Evolutionary conservation across 148 eudicot genomes (phyloP), one percentile per base, ranked within the genome.

Genomic region (Amaranthus cruentus): DNA sequence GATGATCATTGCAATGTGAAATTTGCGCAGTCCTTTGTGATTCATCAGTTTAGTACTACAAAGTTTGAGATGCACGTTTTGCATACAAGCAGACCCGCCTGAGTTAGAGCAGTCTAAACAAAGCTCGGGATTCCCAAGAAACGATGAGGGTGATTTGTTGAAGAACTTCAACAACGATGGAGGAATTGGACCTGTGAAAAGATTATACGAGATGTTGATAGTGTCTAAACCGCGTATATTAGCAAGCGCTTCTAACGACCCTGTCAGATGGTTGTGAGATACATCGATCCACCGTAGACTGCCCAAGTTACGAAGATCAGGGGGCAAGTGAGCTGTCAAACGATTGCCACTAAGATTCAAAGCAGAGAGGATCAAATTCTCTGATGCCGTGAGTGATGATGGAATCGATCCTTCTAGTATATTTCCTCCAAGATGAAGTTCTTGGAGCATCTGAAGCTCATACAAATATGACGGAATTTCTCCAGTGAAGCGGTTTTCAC

Each of bases 161-260:
- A 86, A 56, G 44, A 83, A 76, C 64, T 75, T 76, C 80, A 84
- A 51, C 67, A 91, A 77, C 46, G 66, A 13, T 28, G 71, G 66
- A 3, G 94, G 95, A 11, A 91, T 73, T n/a, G 92, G 85, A 73
- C 97, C 97, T 6, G 79, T 49, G 47, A 91, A 91, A 70, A 53
- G 62, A 77, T 91, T 89, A 72, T 86, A 7, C 7, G 97, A 88
- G 48, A 91, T 81, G 77, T 91, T 83, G 73, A 89, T 46, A 68
- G 62, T 71, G 7, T 66, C 66, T 49, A 91, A 78, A 50, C 89
- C 70, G 68, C 55, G 66, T 68, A 83, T 75, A 53, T 72, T 47
- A 66, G 67, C 75, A 74, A 91, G 72, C 47, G 80, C 59, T 6
- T 76, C 79, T 76, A 91, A 81, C 61, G 77, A 76, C 63, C 94